Evolutionary conservation across 345 rosid genomes (phyloP).

Genomic region (Lepidium aucheri): DNA sequence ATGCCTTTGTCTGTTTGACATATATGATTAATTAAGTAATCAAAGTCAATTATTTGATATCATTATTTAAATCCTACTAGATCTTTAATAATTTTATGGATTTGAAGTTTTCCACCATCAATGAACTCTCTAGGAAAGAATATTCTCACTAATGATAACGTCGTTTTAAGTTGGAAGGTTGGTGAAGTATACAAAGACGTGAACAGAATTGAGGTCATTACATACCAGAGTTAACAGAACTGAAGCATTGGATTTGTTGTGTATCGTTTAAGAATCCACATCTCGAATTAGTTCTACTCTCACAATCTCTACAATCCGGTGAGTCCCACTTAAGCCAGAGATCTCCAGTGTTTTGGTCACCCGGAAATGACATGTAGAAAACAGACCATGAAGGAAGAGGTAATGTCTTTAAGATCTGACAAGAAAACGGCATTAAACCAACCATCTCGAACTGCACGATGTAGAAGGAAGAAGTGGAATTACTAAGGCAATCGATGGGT

Average conservation of each 20-base stretch:
- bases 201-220: not conserved
- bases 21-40: not conserved
- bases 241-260: constrained; percentile 38
- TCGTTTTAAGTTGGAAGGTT: not conserved
- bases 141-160: not conserved
- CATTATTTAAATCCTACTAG: not conserved
- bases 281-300: constrained; percentile 35
- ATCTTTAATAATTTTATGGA: not conserved
- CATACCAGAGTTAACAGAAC: constrained; percentile 28
- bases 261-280: constrained; percentile 41
- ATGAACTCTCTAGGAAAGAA: not conserved
- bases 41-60: constrained; percentile 19
- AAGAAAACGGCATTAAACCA: constrained; percentile 21
- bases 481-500: constrained; percentile 49
- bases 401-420: constrained; percentile 22
- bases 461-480: constrained; percentile 46
- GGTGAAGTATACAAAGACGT: not conserved
- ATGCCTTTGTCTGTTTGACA: not conserved
- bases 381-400: constrained; percentile 33
- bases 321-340: constrained; percentile 45
- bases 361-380: constrained; percentile 16
- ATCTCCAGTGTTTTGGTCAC: constrained; percentile 26
- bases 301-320: constrained; percentile 55
- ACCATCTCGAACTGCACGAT: constrained; percentile 24
- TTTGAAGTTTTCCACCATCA: constrained; percentile 12